Base-by-base conservation (phyloP, 2,329 filamentous ascomycete species). In the Cordyceps tenuipes region DNA sequence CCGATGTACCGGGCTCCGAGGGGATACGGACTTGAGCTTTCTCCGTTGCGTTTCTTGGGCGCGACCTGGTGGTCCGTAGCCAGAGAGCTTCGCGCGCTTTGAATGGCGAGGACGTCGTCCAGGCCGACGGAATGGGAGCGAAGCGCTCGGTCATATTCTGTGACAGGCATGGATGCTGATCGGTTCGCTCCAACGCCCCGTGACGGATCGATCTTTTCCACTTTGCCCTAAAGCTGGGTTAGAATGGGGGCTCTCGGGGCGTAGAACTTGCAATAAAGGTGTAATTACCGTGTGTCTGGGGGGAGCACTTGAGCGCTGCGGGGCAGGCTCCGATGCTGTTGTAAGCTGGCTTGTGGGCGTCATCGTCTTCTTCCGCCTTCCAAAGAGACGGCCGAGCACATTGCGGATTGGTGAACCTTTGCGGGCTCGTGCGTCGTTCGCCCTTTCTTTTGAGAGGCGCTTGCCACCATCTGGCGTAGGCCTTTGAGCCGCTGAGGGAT, bases 101-200 rank as follows among this genome's bases (percentile, higher is more conserved):
- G 78, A 26, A 81, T 82, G 43, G 76, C 78, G 39, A 76, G 73
- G 26, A 80, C 79, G 64, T 84, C 81, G 43, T 82, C 78, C 2
- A 79, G 78, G 1, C 82, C 80, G 46, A 85, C 73, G 2, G 84
- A 85, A 67, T 87, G 83, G 13, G 84, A 86, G 49, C 83, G 77
- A 43, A 87, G 68, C 2, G 84, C 83, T 48, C 80, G 77, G 62
- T 84, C 82, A 63, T 79, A 83, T 65, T 87, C 83, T 50, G 79
- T 83, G 55, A 86, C 77, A 9, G 83, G 83, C 36, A 85, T 66
- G 5, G 84, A 86, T 5, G 77, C 76, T 8, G 83, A 83, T 59
- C 83, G 79, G 66, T 84, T 82, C 19, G 56, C 56, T 2, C 47
- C 56, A 8, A 48, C 52, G 34, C 47, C 39, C 51, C 47, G 46